Evolutionary conservation across 257 asterid species (phyloP).

Genomic region (Nicotiana obtusifolia): DNA sequence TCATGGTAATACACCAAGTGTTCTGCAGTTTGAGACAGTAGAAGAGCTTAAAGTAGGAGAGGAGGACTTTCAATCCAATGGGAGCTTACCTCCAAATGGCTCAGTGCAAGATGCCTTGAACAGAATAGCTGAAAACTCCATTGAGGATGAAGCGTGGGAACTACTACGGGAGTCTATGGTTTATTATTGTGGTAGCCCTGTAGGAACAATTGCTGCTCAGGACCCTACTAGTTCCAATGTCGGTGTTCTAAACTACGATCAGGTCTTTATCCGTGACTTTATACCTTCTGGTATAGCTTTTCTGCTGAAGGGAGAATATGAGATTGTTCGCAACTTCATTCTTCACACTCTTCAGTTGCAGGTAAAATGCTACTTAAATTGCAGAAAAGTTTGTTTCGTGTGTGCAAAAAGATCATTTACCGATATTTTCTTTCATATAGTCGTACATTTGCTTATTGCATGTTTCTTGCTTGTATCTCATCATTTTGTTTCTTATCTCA

Average conservation of each 20-base stretch:
- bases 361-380: conserved; percentile 30
- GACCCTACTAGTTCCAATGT: conserved; percentile 49
- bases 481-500: not conserved
- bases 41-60: conserved; percentile 23
- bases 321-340: conserved; percentile 68
- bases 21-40: conserved; percentile 23
- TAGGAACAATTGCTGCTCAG: conserved; percentile 72
- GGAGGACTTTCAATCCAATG: conserved; percentile 28
- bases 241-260: conserved; percentile 59
- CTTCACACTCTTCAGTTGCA: conserved; percentile 78
- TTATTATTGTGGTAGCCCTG: conserved; percentile 55
- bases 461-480: not conserved
- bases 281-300: conserved; percentile 73
- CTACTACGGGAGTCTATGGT: conserved; percentile 51
- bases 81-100: conserved; percentile 31
- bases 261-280: conserved; percentile 71
- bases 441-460: not conserved
- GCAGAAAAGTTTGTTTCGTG: not conserved
- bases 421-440: not conserved
- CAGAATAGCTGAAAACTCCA: conserved; percentile 25
- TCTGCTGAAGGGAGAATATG: conserved; percentile 66
- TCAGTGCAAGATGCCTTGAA: conserved; percentile 16
- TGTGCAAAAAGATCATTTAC: not conserved
- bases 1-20: conserved; percentile 19
- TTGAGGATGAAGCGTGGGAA: conserved; percentile 72